These are phyloP conservation scores for Talinum fruticosum DNA, from an alignment of 148 eudicot species.

Conservation along the genomic window DNA sequence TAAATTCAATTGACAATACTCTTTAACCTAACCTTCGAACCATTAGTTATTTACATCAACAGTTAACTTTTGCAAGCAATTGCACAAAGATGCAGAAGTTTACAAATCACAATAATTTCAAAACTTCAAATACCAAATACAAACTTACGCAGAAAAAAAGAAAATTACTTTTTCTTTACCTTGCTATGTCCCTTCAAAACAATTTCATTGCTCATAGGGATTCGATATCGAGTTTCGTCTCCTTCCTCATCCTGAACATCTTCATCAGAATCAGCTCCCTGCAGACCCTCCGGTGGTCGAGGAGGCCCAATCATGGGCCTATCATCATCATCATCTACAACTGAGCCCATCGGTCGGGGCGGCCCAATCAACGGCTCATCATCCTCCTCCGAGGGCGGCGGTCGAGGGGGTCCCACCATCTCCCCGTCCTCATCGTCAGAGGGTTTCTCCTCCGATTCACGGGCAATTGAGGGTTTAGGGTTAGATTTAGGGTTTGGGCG, in stretches of 20 bases:
- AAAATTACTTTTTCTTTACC: conserved; percentile 30
- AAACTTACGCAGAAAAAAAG: background rate
- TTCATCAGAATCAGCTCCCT: conserved; percentile 40
- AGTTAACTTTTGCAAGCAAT: background rate
- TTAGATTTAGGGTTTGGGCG: conserved; percentile 44
- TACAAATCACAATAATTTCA: background rate
- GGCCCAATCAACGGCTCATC: conserved; percentile 49
- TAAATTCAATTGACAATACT: background rate
- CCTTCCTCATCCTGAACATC: conserved; percentile 42
- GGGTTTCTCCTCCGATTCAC: background rate
- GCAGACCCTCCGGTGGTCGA: conserved; percentile 34
- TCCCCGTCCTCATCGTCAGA: conserved; percentile 15
- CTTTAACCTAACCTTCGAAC: background rate
- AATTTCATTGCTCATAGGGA: conserved; percentile 88
- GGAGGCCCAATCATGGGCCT: conserved; percentile 54
- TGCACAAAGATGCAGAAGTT: background rate
- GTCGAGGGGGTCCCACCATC: conserved; percentile 41
- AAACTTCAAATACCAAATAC: background rate
- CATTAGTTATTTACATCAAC: background rate
- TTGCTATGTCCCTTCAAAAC: conserved; percentile 86
- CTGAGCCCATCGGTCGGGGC: conserved; percentile 27
- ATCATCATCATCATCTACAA: conserved; percentile 39
- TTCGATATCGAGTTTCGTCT: conserved; percentile 36
- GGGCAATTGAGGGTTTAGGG: conserved; percentile 12
- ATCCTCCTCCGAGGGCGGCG: conserved; percentile 25